These are phyloP conservation scores for Psidium friedrichsthalianum DNA, from an alignment of 345 rosid species.

Conservation along the genomic window DNA sequence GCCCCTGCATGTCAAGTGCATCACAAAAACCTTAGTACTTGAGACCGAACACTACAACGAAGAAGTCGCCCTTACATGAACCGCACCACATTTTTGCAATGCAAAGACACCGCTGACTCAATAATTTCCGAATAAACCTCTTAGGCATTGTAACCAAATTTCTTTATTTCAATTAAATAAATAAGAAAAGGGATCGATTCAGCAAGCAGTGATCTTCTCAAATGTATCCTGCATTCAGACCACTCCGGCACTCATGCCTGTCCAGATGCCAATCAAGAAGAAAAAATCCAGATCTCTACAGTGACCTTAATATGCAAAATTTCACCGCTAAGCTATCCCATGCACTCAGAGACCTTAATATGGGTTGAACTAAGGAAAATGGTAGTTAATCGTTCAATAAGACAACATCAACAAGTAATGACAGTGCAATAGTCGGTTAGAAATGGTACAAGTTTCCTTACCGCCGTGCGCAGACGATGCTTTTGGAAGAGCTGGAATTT, in stretches of 20 bases:
- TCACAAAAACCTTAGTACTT: too few species aligned
- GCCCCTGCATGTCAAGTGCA: too few species aligned
- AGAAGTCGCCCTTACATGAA: too few species aligned
- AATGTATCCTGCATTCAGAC: neutral
- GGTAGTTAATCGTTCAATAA: neutral
- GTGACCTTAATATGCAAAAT: neutral
- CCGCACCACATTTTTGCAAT: too few species aligned
- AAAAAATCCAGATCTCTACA: neutral
- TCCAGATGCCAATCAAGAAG: neutral
- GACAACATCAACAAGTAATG: neutral
- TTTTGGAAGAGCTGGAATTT: constrained; percentile 44
- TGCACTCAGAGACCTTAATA: neutral
- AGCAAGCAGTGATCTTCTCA: neutral
- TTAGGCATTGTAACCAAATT: too few species aligned
- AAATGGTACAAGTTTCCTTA: neutral
- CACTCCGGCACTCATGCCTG: neutral
- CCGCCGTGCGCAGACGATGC: constrained; percentile 35
- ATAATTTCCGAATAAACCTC: too few species aligned
- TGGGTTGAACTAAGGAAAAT: neutral
- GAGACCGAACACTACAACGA: too few species aligned
- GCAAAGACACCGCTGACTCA: too few species aligned
- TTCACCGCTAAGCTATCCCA: neutral
- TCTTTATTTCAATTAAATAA: neutral
- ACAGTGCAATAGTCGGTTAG: neutral
- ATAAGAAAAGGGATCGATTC: neutral